These are phyloP conservation scores for Botrytis porri DNA, from an alignment of 2,329 filamentous ascomycete species.

Conservation along the genomic window DNA sequence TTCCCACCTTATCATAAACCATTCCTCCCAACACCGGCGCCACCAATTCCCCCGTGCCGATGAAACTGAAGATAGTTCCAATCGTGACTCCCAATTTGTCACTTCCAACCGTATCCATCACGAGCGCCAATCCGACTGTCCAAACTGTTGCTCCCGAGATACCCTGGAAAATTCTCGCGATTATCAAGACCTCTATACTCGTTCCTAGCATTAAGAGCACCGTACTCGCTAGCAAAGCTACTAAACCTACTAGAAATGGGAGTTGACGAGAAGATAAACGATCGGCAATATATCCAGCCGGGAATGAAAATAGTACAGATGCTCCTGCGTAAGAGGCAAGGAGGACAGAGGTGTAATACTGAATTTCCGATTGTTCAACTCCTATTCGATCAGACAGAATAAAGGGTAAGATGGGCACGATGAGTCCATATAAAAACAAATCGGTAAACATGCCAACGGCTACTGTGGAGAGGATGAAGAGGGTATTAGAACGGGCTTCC, in stretches of 20 bases:
- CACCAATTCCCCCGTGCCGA: slow-evolving; percentile 54
- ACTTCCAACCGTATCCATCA: slow-evolving; percentile 67
- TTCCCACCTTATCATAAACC: slow-evolving; percentile 57
- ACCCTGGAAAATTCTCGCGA: slow-evolving; percentile 66
- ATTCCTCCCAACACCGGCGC: slow-evolving; percentile 59
- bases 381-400: slow-evolving; percentile 51
- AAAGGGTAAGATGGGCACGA: slow-evolving; percentile 58
- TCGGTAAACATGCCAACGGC: slow-evolving; percentile 55
- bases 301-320: slow-evolving; percentile 49
- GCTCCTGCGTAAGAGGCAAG: slow-evolving; percentile 54
- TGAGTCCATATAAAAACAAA: slow-evolving; percentile 57
- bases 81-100: slow-evolving; percentile 59
- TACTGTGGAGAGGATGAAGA: slow-evolving; percentile 58
- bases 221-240: slow-evolving; percentile 62
- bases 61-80: slow-evolving; percentile 59
- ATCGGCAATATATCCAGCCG: slow-evolving; percentile 55
- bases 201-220: slow-evolving; percentile 64
- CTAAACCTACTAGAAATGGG: slow-evolving; percentile 54
- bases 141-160: slow-evolving; percentile 69
- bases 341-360: slow-evolving; percentile 51
- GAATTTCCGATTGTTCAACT: slow-evolving; percentile 48
- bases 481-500: slow-evolving; percentile 49
- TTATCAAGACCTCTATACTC: slow-evolving; percentile 56
- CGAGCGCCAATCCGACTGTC: slow-evolving; percentile 67
- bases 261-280: slow-evolving; percentile 50